Evolutionary conservation across 139 green algal species (phyloP), one percentile per base, ranked within the genome.

Genomic region (Nannochloris sp.): DNA sequence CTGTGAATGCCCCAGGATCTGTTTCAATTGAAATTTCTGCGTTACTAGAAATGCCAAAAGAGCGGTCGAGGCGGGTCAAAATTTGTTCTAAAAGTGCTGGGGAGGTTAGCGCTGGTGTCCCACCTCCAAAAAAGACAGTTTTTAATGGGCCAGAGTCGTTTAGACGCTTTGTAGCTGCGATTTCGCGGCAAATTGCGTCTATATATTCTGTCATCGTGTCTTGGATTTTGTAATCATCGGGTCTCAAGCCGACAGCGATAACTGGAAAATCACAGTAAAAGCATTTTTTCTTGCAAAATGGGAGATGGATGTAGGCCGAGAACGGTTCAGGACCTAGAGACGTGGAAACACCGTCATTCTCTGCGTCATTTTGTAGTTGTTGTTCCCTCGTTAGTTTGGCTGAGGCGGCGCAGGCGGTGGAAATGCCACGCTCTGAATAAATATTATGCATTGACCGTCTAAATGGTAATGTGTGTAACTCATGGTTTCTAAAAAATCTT

Each of bases 201-300:
- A 79, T 42, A 38, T 81, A 81, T 0, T 4, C n/a, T 9, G 29
- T 35, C 70, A 83, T 72, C 45, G 51, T 44, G 25, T 47, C 63
- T 56, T 64, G 57, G 37, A 48, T 6, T 9, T 24, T 39, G 8
- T 29, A n/a, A 37, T n/a, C 38, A 14, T 37, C 63, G 54, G 8
- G 37, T 19, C 48, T 46, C 8, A 32, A 27, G 13, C 88, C 89
- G 5, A 96, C 76, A 0, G 82, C 81, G 10, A 81, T 62, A 1
- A 97, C 88, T 1, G 92, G 87, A 60, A 97, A 98, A 77, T 97
- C 92, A 70, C 93, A 98, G 64, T 98, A 98, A 42, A 84, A 83
- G 79, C 93, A 98, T 30, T 90, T 88, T 9, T 85, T 79, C 69
- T 93, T 92, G 81, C 93, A 98, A 71, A 97, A 98, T 0, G 93